Conservation (phyloP, 148 eudicot genomes). For the Rhododendron ferrugineum region DNA sequence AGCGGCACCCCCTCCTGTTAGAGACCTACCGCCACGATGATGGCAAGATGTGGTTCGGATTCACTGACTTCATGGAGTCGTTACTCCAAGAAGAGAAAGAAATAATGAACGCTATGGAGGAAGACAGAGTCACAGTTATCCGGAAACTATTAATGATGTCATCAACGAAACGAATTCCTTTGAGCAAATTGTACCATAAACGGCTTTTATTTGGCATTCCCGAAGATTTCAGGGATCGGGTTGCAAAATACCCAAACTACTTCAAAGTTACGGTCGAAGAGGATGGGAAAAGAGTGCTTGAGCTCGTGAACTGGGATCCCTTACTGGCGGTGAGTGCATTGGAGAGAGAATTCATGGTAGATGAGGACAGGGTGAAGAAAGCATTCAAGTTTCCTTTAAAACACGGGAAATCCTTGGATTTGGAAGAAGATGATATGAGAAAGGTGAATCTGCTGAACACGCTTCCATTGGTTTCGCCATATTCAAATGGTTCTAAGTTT, state of each 20-base stretch:
- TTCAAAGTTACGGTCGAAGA: slow-evolving; percentile 45
- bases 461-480: slow-evolving; percentile 91
- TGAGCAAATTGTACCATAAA: slow-evolving; percentile 78
- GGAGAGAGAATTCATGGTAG: slow-evolving; percentile 73
- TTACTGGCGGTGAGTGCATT: slow-evolving; percentile 68
- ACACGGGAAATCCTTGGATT: slow-evolving; percentile 63
- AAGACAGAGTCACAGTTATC: slow-evolving; percentile 52
- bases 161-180: slow-evolving; percentile 50
- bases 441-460: slow-evolving; percentile 70
- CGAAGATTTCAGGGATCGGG: slow-evolving; percentile 83
- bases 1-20: slow-evolving; percentile 61
- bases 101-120: slow-evolving; percentile 43
- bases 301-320: slow-evolving; percentile 74
- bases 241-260: slow-evolving; percentile 54
- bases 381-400: slow-evolving; percentile 69
- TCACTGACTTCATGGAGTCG: slow-evolving; percentile 63
- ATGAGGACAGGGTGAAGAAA: slow-evolving; percentile 73
- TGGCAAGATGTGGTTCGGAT: slow-evolving; percentile 79
- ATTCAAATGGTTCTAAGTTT: slow-evolving; percentile 75
- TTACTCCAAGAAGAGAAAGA: slow-evolving; percentile 45
- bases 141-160: slow-evolving; percentile 87
- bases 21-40: slow-evolving; percentile 67
- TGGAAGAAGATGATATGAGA: slow-evolving; percentile 54
- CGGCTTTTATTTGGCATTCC: slow-evolving; percentile 71
- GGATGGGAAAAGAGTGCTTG: slow-evolving; percentile 66